Evolutionary conservation across 345 rosid species (phyloP).

Genomic region (Trapa bicornis): DNA sequence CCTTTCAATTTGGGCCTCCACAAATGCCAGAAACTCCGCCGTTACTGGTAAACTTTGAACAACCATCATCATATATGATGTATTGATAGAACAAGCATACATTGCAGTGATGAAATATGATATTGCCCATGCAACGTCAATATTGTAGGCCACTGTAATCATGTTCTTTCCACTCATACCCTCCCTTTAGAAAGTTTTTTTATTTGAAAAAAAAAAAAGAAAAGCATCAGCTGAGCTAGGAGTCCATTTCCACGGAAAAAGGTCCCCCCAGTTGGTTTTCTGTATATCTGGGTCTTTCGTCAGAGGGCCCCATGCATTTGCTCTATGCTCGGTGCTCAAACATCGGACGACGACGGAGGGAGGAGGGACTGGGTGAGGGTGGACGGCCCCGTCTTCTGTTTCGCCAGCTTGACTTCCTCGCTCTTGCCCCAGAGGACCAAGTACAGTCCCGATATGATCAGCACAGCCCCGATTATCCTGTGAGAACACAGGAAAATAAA

Average conservation of each 20-base stretch:
- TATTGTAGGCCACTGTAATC: background rate
- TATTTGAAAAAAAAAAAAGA: background rate
- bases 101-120: background rate
- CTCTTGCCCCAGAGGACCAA: slow-evolving; percentile 87
- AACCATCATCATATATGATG: too few species aligned
- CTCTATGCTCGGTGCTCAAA: slow-evolving; percentile 23
- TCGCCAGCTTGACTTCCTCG: slow-evolving; percentile 58
- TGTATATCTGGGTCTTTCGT: background rate
- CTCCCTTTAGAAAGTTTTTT: background rate
- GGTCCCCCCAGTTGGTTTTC: background rate
- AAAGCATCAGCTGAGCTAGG: too few species aligned
- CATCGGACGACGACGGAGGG: slow-evolving; percentile 57
- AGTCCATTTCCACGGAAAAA: too few species aligned
- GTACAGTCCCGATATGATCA: slow-evolving; percentile 72
- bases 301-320: background rate
- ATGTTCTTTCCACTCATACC: background rate
- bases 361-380: slow-evolving; percentile 71
- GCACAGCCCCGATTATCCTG: slow-evolving; percentile 82
- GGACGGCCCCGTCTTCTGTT: slow-evolving; percentile 40
- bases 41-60: too few species aligned
- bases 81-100: too few species aligned
- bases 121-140: background rate
- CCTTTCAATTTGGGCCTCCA: too few species aligned
- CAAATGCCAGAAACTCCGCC: too few species aligned
- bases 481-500: too few species aligned